phyloP scores from a whole-genome alignment of 306 rosid genomes.

The Prunus fruticosa region DNA sequence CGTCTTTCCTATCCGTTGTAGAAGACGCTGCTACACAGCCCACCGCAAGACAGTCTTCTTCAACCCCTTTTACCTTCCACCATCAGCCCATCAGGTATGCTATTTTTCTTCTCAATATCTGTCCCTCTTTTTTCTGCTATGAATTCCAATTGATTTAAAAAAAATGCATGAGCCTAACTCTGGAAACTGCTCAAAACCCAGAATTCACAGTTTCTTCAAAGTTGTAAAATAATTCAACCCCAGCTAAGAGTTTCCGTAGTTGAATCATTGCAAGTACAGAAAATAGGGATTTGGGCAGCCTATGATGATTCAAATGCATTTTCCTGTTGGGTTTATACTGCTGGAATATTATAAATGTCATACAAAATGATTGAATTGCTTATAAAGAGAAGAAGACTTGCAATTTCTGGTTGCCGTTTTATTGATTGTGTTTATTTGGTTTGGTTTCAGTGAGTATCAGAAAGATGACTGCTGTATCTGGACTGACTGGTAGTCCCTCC shows the following conservation, averaged over 20 bases:
- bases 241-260: background rate
- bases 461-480: slow-evolving; percentile 51
- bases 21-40: background rate
- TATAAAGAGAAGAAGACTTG: background rate
- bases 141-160: background rate
- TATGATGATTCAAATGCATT: background rate
- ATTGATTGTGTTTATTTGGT: slow-evolving; percentile 3
- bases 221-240: background rate
- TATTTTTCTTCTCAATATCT: background rate
- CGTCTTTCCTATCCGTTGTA: slow-evolving; percentile 20
- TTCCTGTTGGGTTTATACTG: background rate
- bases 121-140: background rate
- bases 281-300: background rate
- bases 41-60: background rate
- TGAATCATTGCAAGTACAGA: background rate
- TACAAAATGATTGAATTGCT: background rate
- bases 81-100: slow-evolving; percentile 1
- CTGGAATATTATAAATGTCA: background rate
- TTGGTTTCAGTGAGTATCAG: background rate
- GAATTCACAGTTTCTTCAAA: background rate
- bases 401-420: background rate
- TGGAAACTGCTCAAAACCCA: background rate
- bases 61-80: background rate
- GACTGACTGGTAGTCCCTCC: slow-evolving; percentile 57
- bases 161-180: background rate